Evolutionary conservation across 2,329 filamentous ascomycete genomes (phyloP), one percentile per base, ranked within the genome.

Genomic region (Phaeosphaeriaceae sp.): DNA sequence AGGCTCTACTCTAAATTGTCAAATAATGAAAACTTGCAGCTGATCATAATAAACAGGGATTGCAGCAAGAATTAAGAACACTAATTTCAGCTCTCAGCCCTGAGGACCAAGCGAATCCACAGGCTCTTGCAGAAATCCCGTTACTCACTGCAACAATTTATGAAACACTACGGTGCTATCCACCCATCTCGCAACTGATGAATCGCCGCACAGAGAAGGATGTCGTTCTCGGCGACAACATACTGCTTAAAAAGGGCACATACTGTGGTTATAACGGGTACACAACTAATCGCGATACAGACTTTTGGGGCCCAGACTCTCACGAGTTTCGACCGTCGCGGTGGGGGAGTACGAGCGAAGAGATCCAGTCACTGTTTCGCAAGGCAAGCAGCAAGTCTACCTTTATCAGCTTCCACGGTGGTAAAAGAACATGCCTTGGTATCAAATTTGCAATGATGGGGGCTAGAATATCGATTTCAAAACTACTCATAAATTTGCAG

Each of bases 151-250:
- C 77, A 1, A 67, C 75, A 20, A 69, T 79, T 15, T 73, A 75
- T 46, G 77, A 80, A 43, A 66, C 68, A 20, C 70, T 80, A n/a
- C 74, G 78, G 0, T 63, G 80, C n/a, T 77, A 75, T 46, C 78
- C 78, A 0, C 77, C 78, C n/a, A 73, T 80, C 42, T 72, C 67
- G 0, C 76, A 79, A 51, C 67, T 80, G n/a, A 74, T 79, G 53
- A 80, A 80, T 46, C 70, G 77, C 2, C 47, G 47, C 26, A 42
- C 47, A 28, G 37, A 39, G 12, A 7, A 50, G 28, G 41, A 50
- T 36, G 26, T 48, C 28, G 64, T 69, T 3, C 72, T 74, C 0
- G 51, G 48, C 23, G 45, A 42, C n/a, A 38, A 48, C 29, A 49
- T 57, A 23, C 20, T 48, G n/a, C 42, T 57, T 39, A 34, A 46